Evolutionary conservation across 2,329 filamentous ascomycete species (phyloP), one percentile per base, ranked within the genome.

Genomic region (Monilinia laxa): DNA sequence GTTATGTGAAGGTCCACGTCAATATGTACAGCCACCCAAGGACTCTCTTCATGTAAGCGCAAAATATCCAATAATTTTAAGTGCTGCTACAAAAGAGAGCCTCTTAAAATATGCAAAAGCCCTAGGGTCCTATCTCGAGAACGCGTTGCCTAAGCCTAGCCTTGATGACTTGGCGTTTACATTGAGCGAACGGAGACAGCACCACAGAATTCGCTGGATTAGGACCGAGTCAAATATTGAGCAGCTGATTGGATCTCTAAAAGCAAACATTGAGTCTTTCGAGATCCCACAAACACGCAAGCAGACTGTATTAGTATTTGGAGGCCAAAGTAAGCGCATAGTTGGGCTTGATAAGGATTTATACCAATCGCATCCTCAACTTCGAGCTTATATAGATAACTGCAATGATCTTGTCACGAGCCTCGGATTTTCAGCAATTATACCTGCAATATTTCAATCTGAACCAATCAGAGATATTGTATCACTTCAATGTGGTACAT

Each of bases 221-320:
- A 57, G n/a, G 3, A 57, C n/a, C 6, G 38, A 25, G n/a, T 57
- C 55, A 14, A 14, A 28, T 42, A 42, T 42, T 1, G 16, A 18
- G 16, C 38, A 12, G 9, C 38, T 57, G 0, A 42, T 28, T 25
- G 14, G 40, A 57, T 23, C 23, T 11, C 10, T 57, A 4, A 40
- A 7, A 42, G 5, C 55, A 23, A 40, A 57, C 18, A 12, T 10
- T 20, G n/a, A 25, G 9, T 28, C 38, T 2, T 57, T 20, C 18
- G 55, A 57, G 12, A 57, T 18, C n/a, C 38, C 55, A 20, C 11
- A 62, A n/a, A n/a, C 1, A 18, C 56, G 25, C 20, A 71, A 72
- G 18, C 75, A 77, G 0, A 75, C 79, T 1, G 68, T 81, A 0
- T 65, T 81, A 0, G 77, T 75, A 64, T 80, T 80, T 49, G 66